These are phyloP conservation scores for Teunomyces barrocoloradensis DNA, from an alignment of 805 yeast genomes.

Conservation along the genomic window DNA sequence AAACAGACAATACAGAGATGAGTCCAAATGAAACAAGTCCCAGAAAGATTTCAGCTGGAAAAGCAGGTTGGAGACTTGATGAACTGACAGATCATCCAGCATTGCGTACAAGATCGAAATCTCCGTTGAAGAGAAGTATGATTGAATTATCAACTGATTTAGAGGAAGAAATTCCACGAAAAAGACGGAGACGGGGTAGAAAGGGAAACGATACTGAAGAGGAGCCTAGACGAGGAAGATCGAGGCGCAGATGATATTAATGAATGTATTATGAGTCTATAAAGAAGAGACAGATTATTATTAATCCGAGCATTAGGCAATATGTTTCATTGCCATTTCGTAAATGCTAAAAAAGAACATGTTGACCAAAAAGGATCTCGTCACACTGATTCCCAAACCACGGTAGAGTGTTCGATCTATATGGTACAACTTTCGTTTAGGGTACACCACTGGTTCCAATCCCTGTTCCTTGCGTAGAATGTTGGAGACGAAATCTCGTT, in stretches of 20 bases:
- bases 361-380: constrained; percentile 70
- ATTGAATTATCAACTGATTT: constrained; percentile 12
- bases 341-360: constrained; percentile 72
- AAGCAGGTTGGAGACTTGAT: constrained; percentile 7
- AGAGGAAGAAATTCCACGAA: constrained; percentile 10
- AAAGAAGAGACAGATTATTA: not conserved
- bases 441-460: constrained; percentile 37
- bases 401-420: constrained; percentile 51
- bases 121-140: constrained; percentile 30
- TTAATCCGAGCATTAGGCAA: constrained; percentile 14
- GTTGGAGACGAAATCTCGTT: constrained; percentile 68
- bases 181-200: constrained; percentile 8
- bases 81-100: constrained; percentile 24
- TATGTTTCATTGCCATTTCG: constrained; percentile 62
- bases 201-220: not conserved
- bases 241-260: not conserved
- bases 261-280: not conserved
- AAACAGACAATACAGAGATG: not conserved
- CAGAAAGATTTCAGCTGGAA: constrained; percentile 5
- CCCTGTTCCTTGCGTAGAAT: constrained; percentile 55
- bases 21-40: constrained; percentile 1
- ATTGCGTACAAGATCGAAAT: constrained; percentile 32
- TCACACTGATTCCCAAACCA: constrained; percentile 61
- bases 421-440: constrained; percentile 26
- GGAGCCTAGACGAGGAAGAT: not conserved